phyloP scores from a whole-genome alignment of 805 yeast species.

The Zygosaccharomyces lentus region DNA sequence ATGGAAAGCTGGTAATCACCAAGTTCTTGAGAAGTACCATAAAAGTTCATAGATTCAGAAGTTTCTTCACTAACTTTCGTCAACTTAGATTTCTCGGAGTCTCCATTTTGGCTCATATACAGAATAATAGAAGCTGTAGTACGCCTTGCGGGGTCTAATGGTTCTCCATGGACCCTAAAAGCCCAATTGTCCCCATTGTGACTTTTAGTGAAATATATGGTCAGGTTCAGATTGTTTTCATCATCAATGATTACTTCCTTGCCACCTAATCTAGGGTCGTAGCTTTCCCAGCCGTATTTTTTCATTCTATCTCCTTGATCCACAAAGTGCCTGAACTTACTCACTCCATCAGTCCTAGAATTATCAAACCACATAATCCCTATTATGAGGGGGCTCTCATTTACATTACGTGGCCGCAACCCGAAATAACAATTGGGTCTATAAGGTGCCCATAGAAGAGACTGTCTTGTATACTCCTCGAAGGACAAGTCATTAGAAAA shows the following conservation, averaged over 20 bases:
- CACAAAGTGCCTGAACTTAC: constrained; percentile 64
- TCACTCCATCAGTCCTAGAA: constrained; percentile 50
- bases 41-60: constrained; percentile 28
- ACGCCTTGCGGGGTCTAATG: constrained; percentile 47
- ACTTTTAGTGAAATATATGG: constrained; percentile 72
- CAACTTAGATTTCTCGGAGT: constrained; percentile 30
- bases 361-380: constrained; percentile 89
- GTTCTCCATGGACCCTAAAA: constrained; percentile 60
- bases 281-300: constrained; percentile 79
- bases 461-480: constrained; percentile 40
- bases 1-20: constrained; percentile 61
- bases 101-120: constrained; percentile 71
- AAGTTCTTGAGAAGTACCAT: constrained; percentile 58
- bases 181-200: constrained; percentile 77
- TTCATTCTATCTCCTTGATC: constrained; percentile 66
- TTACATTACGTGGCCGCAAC: constrained; percentile 58
- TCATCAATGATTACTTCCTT: constrained; percentile 66
- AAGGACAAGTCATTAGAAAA: constrained; percentile 16
- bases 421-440: constrained; percentile 85
- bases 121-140: constrained; percentile 63
- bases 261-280: constrained; percentile 88
- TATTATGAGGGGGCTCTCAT: constrained; percentile 57
- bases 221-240: constrained; percentile 56
- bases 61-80: constrained; percentile 29
- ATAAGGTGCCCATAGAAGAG: constrained; percentile 89